Evolutionary conservation across 2,329 filamentous ascomycete species (phyloP).

Genomic region (Aspergillus phoenicis): DNA sequence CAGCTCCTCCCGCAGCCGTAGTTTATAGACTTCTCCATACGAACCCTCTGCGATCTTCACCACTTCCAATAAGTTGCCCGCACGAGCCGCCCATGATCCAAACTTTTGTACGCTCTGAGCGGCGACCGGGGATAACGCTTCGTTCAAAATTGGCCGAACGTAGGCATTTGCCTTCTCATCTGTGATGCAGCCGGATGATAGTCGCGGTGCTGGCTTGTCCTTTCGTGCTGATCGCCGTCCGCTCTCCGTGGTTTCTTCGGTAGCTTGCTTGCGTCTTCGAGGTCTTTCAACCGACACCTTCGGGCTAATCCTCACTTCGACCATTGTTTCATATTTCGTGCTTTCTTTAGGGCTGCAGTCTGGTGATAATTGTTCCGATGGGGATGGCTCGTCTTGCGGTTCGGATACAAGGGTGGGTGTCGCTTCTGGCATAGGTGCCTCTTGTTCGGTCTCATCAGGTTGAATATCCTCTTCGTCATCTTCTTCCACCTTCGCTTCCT

Average conservation of each 20-base stretch:
- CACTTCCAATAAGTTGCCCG: constrained; percentile 47
- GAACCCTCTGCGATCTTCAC: constrained; percentile 67
- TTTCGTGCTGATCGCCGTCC: constrained; percentile 19
- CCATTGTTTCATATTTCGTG: constrained; percentile 28
- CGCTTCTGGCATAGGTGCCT: constrained; percentile 3
- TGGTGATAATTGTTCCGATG: constrained; percentile 1
- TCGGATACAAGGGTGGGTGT: neutral
- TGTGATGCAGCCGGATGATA: constrained; percentile 38
- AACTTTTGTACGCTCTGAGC: constrained; percentile 44
- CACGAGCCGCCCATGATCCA: constrained; percentile 41
- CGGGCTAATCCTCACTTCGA: constrained; percentile 32
- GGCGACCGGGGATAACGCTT: constrained; percentile 40
- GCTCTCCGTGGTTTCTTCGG: constrained; percentile 2
- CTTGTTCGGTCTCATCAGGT: neutral
- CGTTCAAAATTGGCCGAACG: constrained; percentile 39
- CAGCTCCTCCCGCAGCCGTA: constrained; percentile 46
- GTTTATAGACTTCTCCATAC: constrained; percentile 66
- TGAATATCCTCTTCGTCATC: neutral
- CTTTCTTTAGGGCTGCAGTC: neutral
- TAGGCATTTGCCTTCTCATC: constrained; percentile 40
- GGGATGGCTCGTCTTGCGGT: neutral
- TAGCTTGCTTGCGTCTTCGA: neutral
- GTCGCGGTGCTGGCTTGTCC: constrained; percentile 24
- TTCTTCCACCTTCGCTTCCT: neutral
- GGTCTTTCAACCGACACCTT: neutral